Base-by-base conservation (phyloP, 306 rosid species). In the Hippophae tibetana region DNA sequence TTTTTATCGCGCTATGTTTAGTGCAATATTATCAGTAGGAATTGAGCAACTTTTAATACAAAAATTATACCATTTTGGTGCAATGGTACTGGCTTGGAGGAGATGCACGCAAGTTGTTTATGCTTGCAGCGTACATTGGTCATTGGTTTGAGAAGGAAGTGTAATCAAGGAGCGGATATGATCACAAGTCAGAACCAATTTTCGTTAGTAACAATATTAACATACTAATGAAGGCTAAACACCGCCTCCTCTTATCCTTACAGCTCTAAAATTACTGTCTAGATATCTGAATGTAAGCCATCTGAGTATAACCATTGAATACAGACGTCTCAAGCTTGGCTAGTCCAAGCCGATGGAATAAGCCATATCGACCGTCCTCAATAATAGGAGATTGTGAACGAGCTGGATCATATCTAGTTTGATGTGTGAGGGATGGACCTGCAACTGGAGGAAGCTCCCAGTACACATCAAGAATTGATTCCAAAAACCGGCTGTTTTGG, bases 391-490 rank as follows among this genome's bases (percentile, higher is more conserved):
- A 72, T 42, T 87, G 66, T 51, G 81, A 67, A 42, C 99, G 99
- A 68, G 97, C 99, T 27, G 99, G 99, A 76, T 93, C 97, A 55
- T 88, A 93, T 62, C 99, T 78, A 56, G 88, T 84, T 72, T 93
- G 99, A 76, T 93, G 99, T 43, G 99, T 93, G 64, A 93, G 89
- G 53, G 99, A 93, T 42, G 99, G 99, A 47, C 99, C 99, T 8
- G 99, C 97, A 54, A 78, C 95, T 0, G 99, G 99, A 73, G 97
- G 94, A 43, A 93, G 89, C 78, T 93, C 99, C 99, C 99, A 93
- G 66, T 88, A 93, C 62, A 93, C 81, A 61, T 93, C 97, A 43
- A 93, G 99, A 72, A 93, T 76, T 23, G 97, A 88, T 72, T 93
- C 97, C 61, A 93, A 6, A 67, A 62, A 80, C 13, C 89, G 82